phyloP scores from a whole-genome alignment of 345 rosid species.

The Aquilaria malaccensis region DNA sequence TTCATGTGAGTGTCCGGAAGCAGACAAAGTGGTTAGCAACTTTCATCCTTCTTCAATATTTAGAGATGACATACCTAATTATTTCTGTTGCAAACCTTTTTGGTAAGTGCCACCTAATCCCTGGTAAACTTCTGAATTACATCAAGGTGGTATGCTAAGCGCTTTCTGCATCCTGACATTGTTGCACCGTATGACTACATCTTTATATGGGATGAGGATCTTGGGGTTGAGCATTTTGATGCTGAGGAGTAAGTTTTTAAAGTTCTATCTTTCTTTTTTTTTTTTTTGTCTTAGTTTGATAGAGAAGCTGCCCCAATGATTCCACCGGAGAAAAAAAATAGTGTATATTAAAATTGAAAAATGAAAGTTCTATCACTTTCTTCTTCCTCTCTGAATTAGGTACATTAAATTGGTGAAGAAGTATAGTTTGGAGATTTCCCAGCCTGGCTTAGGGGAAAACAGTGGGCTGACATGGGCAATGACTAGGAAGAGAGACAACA shows the following conservation, averaged over 20 bases:
- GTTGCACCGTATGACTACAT: conserved; percentile 83
- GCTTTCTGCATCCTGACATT: conserved; percentile 92
- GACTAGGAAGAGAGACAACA: conserved; percentile 73
- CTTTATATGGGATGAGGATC: conserved; percentile 97
- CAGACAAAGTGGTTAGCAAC: conserved; percentile 86
- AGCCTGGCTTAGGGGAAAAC: conserved; percentile 86
- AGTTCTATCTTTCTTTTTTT: neutral
- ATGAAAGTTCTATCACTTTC: too few relatives aligned
- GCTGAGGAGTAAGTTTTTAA: conserved; percentile 62
- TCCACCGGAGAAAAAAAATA: too few relatives aligned
- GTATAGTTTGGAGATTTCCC: conserved; percentile 88
- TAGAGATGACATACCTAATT: neutral
- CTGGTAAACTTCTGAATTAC: conserved; percentile 3
- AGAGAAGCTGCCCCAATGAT: neutral
- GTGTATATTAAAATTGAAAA: too few relatives aligned
- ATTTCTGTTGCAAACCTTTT: conserved; percentile 5
- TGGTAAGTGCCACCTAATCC: neutral
- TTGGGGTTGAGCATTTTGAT: conserved; percentile 79
- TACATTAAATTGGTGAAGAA: conserved; percentile 71
- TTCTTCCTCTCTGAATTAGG: conserved; percentile 27
- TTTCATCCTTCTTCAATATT: conserved; percentile 1
- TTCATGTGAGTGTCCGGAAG: conserved; percentile 75
- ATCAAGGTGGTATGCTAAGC: conserved; percentile 90
- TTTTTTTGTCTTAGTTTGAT: neutral
- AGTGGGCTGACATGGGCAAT: conserved; percentile 88